Evolutionary conservation across 257 asterid genomes (phyloP).

Genomic region (Solanum chmielewskii): DNA sequence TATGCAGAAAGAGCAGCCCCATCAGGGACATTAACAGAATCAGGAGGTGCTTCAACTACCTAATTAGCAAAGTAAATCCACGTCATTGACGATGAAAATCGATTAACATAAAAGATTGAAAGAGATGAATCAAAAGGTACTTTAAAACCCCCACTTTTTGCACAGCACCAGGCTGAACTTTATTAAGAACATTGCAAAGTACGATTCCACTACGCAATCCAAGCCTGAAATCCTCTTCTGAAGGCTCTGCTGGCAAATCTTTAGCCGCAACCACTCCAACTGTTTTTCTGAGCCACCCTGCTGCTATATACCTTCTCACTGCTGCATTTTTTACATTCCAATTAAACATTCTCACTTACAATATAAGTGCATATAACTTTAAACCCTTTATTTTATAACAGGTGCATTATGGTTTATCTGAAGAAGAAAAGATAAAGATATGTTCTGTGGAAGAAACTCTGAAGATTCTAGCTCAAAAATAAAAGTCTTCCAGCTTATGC

Average conservation of each 20-base stretch:
- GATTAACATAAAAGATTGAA: background rate
- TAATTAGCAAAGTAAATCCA: conserved; percentile 12
- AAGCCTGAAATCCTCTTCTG: conserved; percentile 80
- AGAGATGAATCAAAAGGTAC: background rate
- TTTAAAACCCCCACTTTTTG: conserved; percentile 47
- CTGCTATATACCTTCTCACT: conserved; percentile 75
- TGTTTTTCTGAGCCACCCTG: conserved; percentile 79
- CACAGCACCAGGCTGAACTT: conserved; percentile 64
- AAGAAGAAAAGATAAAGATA: conserved; percentile 36
- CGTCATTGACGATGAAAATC: background rate
- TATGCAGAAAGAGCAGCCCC: conserved; percentile 81
- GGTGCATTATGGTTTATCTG: conserved; percentile 26
- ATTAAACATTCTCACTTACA: background rate
- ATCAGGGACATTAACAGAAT: conserved; percentile 46
- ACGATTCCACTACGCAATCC: conserved; percentile 85
- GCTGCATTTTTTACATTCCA: conserved; percentile 39
- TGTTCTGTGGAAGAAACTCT: conserved; percentile 10
- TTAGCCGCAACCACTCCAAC: conserved; percentile 79
- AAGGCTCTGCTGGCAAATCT: conserved; percentile 92
- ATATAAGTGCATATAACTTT: background rate
- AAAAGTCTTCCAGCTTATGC: conserved; percentile 25
- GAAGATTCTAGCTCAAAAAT: background rate
- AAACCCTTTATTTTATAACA: background rate
- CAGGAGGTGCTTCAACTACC: conserved; percentile 71
- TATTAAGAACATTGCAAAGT: conserved; percentile 85